A percentile compares a stretch with the other conserved stretches of the same genome.
Conservation (phyloP, 768 basidiomycete species). For the Lentinus tigrinus region DNA sequence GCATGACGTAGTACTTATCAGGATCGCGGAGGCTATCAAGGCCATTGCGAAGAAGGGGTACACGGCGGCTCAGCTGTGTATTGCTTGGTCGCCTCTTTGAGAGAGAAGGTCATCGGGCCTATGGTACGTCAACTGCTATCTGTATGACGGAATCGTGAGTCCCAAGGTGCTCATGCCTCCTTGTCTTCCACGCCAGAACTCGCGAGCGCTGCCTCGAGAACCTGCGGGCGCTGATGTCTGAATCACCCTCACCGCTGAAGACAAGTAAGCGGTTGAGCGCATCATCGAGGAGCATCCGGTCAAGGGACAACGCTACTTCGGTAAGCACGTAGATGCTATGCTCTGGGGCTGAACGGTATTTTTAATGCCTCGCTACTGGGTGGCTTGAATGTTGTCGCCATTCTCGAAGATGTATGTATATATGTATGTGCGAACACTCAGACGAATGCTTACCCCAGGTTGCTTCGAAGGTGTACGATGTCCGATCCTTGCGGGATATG, state of each 20-base stretch:
- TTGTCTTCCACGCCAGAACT: too few species aligned
- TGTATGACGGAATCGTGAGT: background rate
- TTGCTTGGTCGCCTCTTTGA: constrained; percentile 37
- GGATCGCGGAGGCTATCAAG: constrained; percentile 33
- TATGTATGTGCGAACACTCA: too few species aligned
- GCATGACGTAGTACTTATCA: constrained; percentile 31
- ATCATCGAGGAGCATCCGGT: constrained; percentile 34
- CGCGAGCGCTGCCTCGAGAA: constrained; percentile 33
- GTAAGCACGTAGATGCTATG: too few species aligned
- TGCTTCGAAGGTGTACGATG: too few species aligned
- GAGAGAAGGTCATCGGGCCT: constrained; percentile 6
- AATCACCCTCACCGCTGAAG: constrained; percentile 30
- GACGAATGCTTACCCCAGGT: too few species aligned
- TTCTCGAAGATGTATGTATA: too few species aligned
- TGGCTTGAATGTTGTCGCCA: too few species aligned
- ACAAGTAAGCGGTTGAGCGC: constrained; percentile 37
- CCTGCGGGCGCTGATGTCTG: constrained; percentile 32
- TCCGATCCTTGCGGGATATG: too few species aligned
- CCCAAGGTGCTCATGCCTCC: too few species aligned
- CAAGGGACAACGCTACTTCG: constrained; percentile 30
- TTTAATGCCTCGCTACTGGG: too few species aligned
- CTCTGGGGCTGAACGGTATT: too few species aligned
- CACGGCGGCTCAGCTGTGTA: constrained; percentile 23
- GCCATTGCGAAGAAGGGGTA: constrained; percentile 30
- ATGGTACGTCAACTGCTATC: too few species aligned